Percentiles rank a stretch among this genome's conserved stretches.
These are phyloP conservation scores for Kwoniella shandongensis DNA, from an alignment of 768 basidiomycete species.

Conservation along the genomic window DNA sequence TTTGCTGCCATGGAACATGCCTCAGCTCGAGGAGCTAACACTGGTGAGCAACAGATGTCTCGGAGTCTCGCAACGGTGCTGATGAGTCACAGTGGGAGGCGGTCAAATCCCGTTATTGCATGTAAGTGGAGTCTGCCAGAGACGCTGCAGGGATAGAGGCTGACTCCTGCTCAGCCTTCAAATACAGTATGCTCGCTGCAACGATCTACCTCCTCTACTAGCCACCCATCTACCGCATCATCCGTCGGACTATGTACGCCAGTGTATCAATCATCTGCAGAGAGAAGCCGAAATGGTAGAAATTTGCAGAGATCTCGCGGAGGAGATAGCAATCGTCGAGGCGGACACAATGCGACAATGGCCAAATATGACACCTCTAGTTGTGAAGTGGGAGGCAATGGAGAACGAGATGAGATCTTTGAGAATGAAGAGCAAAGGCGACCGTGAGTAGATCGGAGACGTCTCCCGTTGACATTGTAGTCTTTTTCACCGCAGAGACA, in stretches of 20 bases:
- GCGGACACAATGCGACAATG: background rate
- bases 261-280: conserved; percentile 1
- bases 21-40: conserved; percentile 7
- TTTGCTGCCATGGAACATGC: background rate
- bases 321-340: background rate
- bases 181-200: conserved; percentile 3
- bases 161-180: conserved; percentile 2
- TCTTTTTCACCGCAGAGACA: no score
- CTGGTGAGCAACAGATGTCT: background rate
- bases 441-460: no score
- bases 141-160: no score
- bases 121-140: conserved; percentile 3
- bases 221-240: background rate
- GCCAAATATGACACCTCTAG: background rate
- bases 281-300: background rate
- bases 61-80: background rate
- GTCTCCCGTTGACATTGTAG: no score
- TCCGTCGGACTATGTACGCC: conserved; percentile 7
- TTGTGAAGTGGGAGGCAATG: background rate
- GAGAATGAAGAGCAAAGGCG: no score
- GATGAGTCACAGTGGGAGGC: conserved; percentile 4
- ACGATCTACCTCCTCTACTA: background rate
- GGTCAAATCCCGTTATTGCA: conserved; percentile 13
- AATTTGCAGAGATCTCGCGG: background rate
- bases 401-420: background rate